Evolutionary conservation across 768 basidiomycete species (phyloP).

Genomic region (Boletus coccyginus): DNA sequence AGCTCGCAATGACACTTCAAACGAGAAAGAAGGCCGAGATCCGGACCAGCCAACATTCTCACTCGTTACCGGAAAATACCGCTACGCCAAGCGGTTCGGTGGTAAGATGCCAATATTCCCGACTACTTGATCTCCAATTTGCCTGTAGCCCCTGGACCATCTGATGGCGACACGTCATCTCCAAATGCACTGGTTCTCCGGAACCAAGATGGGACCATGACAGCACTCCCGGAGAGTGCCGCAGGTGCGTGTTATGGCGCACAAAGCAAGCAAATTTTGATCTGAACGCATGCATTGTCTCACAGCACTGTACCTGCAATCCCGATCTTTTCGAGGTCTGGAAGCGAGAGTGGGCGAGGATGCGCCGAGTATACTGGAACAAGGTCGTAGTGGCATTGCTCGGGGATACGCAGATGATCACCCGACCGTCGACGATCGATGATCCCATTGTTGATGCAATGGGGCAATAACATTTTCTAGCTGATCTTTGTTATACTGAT

Average conservation of each 20-base stretch:
- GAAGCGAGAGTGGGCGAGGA: constrained; percentile 78
- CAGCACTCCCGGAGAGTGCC: constrained; percentile 59
- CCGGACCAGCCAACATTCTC: constrained; percentile 81
- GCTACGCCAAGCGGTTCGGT: constrained; percentile 71
- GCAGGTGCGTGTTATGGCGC: constrained; percentile 49
- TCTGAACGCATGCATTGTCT: constrained; percentile 4
- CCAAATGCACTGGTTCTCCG: constrained; percentile 53
- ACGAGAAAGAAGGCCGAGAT: constrained; percentile 46
- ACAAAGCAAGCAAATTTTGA: constrained; percentile 4
- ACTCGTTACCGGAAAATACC: constrained; percentile 79
- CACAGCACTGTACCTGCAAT: constrained; percentile 67
- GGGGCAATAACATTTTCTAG: neutral
- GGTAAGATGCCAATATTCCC: constrained; percentile 19
- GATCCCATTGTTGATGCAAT: neutral
- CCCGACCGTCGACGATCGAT: neutral
- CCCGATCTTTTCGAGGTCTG: constrained; percentile 76
- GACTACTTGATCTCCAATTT: constrained; percentile 1
- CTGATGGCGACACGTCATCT: constrained; percentile 19
- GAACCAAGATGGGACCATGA: constrained; percentile 60
- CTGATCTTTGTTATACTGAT: neutral
- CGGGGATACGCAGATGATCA: constrained; percentile 72
- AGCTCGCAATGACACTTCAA: constrained; percentile 2
- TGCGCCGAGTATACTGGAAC: constrained; percentile 76
- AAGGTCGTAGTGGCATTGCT: constrained; percentile 88
- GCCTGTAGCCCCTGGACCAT: constrained; percentile 6